Base-by-base conservation (phyloP, 192 early-diverging fungal species). In the Backusella morwellensis region DNA sequence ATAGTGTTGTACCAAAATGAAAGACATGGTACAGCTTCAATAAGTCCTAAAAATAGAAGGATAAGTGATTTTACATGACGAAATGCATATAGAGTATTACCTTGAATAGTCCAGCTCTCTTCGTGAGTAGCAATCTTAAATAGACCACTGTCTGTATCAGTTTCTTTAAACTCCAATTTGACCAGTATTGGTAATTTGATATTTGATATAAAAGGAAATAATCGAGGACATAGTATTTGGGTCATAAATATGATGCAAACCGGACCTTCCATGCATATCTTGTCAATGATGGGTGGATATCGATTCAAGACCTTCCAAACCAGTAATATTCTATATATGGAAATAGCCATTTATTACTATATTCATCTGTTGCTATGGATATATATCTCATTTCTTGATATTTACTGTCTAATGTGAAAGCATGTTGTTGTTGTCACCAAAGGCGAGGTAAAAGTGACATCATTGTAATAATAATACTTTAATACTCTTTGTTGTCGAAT, bases 91-190 rank as follows among this genome's bases (percentile, higher is more conserved):
- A 44, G 9, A 11, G 72, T 17, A 72, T 21, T 32, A 83, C 82
- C 88, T 72, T 88, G 85, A n/a, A 90, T 69, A 9, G 88, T 87
- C 88, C 88, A 90, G 7, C 78, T 83, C 32, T 90, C 88, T 75
- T 90, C 82, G 40, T 88, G 86, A 44, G 78, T 77, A 29, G 80
- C 82, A 23, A 90, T 84, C 68, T 87, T 86, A 7, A 72, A 59
- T 35, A 77, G 54, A 21, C 85, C 85, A 52, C 78, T 77, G 29
- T 80, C 76, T 34, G 74, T 67, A 21, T 83, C 79, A 0, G 70
- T 72, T 76, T 88, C 85, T 34, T 76, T 75, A 66, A 89, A 88
- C 36, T 77, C 76, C 52, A 89, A 78, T n/a, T 83, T 86, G 0
- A 84, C 85, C 9, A 86, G 81, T 23, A 85, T 80, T 36, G 86